Evolutionary conservation across 2,329 filamentous ascomycete species (phyloP), one percentile per base, ranked within the genome.

Genomic region (Didymella pomorum): DNA sequence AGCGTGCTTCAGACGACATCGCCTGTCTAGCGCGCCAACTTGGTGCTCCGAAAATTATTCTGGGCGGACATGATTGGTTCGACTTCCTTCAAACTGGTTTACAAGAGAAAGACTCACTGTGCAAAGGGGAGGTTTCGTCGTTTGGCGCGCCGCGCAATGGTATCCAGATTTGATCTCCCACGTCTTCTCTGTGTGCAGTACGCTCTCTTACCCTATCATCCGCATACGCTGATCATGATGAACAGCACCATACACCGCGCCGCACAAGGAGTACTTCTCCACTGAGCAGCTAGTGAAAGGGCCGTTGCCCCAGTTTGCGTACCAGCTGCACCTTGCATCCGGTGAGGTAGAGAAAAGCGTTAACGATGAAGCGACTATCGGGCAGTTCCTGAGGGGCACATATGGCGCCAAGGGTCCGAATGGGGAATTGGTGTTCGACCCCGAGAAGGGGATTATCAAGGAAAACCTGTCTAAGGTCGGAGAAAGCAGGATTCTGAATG

Each of bases 31-130:
- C 89, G 7, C 80, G 79, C 58, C 83, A 88, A 35, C 75, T 88
- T 4, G 79, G 80, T 4, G 79, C 81, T 52, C 80, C 73, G 42
- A 80, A 76, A 46, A 89, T 97, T 70, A 88, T 97, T 56, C 84
- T 97, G 14, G 92, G 93, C 47, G 94, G 93, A 8, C 94, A 97
- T 79, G 94, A 98, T 78, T 97, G 94, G 86, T 76, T 49, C 37
- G 62, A 25, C 3, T 25, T 25, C 23, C 23, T 25, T 25, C 23
- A 25, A 25, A 4, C 3, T 25, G 23, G 23, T 25, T 4, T 25
- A 25, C 7, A 7, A 31, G 10, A 14, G 12, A 11, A 31, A 67
- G 33, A 18, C 42, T 46, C 12, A 42, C 3, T 35, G 37, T 25
- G 9, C 43, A 7, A 28, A 83, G 83, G 91, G 94, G 94, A 75